Evolutionary conservation across 192 early-diverging fungal species (phyloP).

Genomic region (Powellomyces hirtus): DNA sequence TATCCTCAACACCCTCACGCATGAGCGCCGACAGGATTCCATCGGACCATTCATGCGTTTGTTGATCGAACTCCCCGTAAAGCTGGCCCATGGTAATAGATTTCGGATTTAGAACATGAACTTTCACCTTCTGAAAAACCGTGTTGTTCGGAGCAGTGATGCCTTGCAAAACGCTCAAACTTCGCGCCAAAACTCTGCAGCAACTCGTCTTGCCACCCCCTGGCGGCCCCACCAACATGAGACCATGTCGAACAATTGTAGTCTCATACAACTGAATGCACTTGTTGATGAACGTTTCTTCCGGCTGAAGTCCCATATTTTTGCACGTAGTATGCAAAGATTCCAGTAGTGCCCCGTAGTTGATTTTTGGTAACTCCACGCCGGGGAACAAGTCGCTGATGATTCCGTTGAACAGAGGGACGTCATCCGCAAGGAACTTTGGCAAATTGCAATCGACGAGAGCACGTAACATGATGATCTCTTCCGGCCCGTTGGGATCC

Average conservation of each 20-base stretch:
- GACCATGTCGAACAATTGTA: slow-evolving; percentile 57
- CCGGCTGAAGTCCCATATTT: slow-evolving; percentile 47
- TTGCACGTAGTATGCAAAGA: slow-evolving; percentile 45
- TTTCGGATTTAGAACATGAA: slow-evolving; percentile 59
- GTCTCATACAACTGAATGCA: slow-evolving; percentile 68
- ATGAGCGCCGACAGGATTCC: slow-evolving; percentile 58
- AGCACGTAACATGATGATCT: slow-evolving; percentile 56
- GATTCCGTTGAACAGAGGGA: slow-evolving; percentile 62
- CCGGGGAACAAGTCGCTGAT: slow-evolving; percentile 62
- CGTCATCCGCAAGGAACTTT: slow-evolving; percentile 61
- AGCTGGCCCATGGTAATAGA: slow-evolving; percentile 68
- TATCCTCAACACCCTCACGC: slow-evolving; percentile 58
- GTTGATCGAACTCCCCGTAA: slow-evolving; percentile 62
- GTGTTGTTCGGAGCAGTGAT: slow-evolving; percentile 52
- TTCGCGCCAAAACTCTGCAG: slow-evolving; percentile 42
- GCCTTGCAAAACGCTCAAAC: slow-evolving; percentile 45
- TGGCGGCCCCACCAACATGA: slow-evolving; percentile 61
- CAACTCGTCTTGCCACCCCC: slow-evolving; percentile 60
- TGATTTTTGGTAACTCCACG: slow-evolving; percentile 52
- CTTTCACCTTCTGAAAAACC: slow-evolving; percentile 49
- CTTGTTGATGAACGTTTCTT: slow-evolving; percentile 55
- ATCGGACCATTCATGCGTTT: slow-evolving; percentile 65
- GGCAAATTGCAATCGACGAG: slow-evolving; percentile 60
- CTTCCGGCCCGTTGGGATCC: slow-evolving; percentile 54
- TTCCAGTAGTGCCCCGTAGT: slow-evolving; percentile 56